phyloP scores from a whole-genome alignment of 2,329 filamentous ascomycete genomes.

The Xylariaceae sp. region DNA sequence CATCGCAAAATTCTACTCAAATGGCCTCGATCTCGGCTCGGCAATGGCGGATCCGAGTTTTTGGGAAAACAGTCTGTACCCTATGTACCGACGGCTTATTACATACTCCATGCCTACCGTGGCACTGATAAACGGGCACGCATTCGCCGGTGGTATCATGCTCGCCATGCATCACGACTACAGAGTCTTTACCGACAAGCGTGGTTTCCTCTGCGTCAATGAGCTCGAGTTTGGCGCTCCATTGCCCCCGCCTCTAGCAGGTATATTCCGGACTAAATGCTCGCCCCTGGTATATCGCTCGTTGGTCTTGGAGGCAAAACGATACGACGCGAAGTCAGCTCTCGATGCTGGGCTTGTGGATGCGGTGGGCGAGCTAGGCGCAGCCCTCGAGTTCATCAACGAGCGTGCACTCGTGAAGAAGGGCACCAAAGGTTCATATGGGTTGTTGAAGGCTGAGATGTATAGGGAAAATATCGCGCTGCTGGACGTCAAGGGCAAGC shows the following conservation, averaged over 20 bases:
- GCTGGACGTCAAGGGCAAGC: conserved; percentile 41
- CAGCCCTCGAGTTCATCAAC: conserved; percentile 56
- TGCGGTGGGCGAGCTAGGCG: conserved; percentile 51
- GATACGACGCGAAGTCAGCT: conserved; percentile 62
- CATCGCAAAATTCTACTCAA: conserved; percentile 76
- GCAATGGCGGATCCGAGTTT: conserved; percentile 59
- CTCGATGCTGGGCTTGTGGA: conserved; percentile 67
- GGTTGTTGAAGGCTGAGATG: conserved; percentile 70
- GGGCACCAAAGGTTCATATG: conserved; percentile 63
- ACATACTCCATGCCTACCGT: conserved; percentile 80
- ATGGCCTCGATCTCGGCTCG: conserved; percentile 73
- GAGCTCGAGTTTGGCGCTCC: conserved; percentile 76
- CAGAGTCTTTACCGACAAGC: conserved; percentile 59
- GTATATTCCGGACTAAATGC: conserved; percentile 70
- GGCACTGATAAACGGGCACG: conserved; percentile 74
- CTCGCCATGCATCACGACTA: conserved; percentile 80
- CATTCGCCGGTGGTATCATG: conserved; percentile 80
- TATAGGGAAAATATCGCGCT: conserved; percentile 61
- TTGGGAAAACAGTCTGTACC: conserved; percentile 57
- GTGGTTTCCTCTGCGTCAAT: conserved; percentile 74
- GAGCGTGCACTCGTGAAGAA: conserved; percentile 59
- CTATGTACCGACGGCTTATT: conserved; percentile 60
- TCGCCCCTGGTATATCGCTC: conserved; percentile 53
- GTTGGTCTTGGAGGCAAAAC: conserved; percentile 68
- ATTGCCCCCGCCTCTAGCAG: conserved; percentile 69